Conservation (phyloP, 495 filamentous ascomycete species). For the Trichoderma erinaceum region DNA sequence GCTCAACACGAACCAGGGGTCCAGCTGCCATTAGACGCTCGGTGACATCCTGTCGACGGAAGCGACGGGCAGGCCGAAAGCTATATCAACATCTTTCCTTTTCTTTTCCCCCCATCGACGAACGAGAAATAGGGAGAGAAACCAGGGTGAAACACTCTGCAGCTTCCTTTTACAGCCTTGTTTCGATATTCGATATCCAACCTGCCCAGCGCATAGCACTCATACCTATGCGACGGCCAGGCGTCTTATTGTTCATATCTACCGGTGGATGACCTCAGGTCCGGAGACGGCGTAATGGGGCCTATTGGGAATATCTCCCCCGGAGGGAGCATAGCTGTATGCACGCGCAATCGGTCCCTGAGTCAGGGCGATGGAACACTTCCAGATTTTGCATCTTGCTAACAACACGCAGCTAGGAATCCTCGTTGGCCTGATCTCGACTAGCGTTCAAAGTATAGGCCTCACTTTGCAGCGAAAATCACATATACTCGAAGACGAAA, state of each 20-base stretch:
- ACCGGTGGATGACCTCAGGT: constrained; percentile 26
- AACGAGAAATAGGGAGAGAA: neutral
- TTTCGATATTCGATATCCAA: neutral
- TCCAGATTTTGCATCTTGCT: constrained; percentile 15
- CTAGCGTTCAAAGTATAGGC: constrained; percentile 88
- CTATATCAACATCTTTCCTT: neutral
- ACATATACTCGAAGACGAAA: constrained; percentile 95
- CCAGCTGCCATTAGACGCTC: neutral
- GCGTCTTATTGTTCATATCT: neutral
- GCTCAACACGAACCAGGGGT: neutral
- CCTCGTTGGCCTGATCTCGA: constrained; percentile 85
- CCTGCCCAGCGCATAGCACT: neutral
- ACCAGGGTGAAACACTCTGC: neutral
- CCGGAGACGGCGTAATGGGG: constrained; percentile 47
- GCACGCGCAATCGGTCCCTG: constrained; percentile 21
- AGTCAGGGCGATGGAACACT: neutral
- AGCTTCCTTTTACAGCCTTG: neutral
- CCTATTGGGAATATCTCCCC: constrained; percentile 78
- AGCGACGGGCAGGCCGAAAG: neutral
- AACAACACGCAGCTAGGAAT: constrained; percentile 68
- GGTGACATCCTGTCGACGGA: neutral
- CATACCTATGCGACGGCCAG: constrained; percentile 22
- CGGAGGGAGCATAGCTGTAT: constrained; percentile 76
- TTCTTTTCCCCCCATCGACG: neutral
- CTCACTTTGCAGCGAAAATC: constrained; percentile 98